Evolutionary conservation across 2,329 filamentous ascomycete genomes (phyloP), one percentile per base, ranked within the genome.

Genomic region (Fusarium sp.): DNA sequence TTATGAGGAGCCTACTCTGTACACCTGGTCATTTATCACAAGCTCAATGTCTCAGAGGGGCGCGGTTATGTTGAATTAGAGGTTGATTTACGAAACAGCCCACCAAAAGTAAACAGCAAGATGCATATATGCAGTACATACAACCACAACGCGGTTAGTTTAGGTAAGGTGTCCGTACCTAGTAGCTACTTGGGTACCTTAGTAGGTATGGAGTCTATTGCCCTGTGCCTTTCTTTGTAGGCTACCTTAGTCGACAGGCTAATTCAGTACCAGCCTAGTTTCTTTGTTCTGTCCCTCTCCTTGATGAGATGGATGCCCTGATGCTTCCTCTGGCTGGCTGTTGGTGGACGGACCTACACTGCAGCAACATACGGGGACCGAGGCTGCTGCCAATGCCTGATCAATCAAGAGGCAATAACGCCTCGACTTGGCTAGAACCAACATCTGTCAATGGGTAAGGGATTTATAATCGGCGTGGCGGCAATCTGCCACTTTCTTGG

Each of bases 401-500:
- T 52, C 24, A 29, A 42, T 52, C 18, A 42, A 42, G 18, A 38
- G 34, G 34, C 12, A n/a, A 29, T 7, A 22, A 29, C 32, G 16
- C 34, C 40, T n/a, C n/a, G 3, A 10, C 18, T 25, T 38, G 47
- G 47, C 30, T 52, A 20, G 32, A 52, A 40, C 22, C 32, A 52
- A n/a, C 24, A 52, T 29, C 24, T 52, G 50, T 27, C 50, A 52
- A 25, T 43, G 34, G 34, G 34, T n/a, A 38, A 38, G 34, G 34
- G 34, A 38, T 40, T n/a, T 52, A 52, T 42, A 52, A 52, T 42
- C 34, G 9, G 18, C 20, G 50, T 52, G 50, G 50, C 34, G 50
- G 50, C 43, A 50, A 57, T 53, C 63, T 68, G 68, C 63, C 68
- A 70, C 51, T 46, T 42, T 68, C 68, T 64, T 70, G 63, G 67